Evolutionary conservation across 805 yeast species (phyloP).

Genomic region (Zygosaccharomyces pseudorouxii): DNA sequence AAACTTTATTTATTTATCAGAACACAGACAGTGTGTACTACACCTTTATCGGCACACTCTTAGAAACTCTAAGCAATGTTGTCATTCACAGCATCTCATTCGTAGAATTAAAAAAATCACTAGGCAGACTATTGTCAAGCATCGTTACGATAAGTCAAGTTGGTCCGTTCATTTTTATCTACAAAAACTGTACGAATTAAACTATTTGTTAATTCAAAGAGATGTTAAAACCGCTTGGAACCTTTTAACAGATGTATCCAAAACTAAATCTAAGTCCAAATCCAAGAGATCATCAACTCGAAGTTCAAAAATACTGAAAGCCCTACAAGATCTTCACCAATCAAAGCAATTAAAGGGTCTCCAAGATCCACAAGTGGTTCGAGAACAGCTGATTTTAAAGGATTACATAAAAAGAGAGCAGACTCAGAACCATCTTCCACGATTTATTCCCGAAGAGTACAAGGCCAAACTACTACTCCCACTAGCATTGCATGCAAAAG

Average conservation of each 20-base stretch:
- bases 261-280: background rate
- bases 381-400: conserved; percentile 17
- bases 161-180: conserved; percentile 22
- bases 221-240: conserved; percentile 12
- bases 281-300: conserved; percentile 8
- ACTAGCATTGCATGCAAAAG: conserved; percentile 26
- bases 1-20: conserved; percentile 28
- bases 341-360: background rate
- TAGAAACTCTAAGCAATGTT: conserved; percentile 23
- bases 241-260: conserved; percentile 8
- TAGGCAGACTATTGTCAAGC: conserved; percentile 11
- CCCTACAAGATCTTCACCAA: conserved; percentile 1
- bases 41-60: conserved; percentile 31
- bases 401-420: conserved; percentile 19
- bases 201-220: conserved; percentile 10
- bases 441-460: conserved; percentile 14
- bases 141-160: conserved; percentile 25
- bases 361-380: conserved; percentile 10
- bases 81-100: conserved; percentile 16
- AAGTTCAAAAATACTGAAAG: conserved; percentile 3
- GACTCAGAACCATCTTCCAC: conserved; percentile 15
- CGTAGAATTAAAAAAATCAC: conserved; percentile 12
- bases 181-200: conserved; percentile 15
- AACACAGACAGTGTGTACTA: conserved; percentile 31
- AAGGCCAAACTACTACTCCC: conserved; percentile 23